Base-by-base conservation (phyloP, 176 grass and related monocot genomes). In the Coix lacrymajobi region DNA sequence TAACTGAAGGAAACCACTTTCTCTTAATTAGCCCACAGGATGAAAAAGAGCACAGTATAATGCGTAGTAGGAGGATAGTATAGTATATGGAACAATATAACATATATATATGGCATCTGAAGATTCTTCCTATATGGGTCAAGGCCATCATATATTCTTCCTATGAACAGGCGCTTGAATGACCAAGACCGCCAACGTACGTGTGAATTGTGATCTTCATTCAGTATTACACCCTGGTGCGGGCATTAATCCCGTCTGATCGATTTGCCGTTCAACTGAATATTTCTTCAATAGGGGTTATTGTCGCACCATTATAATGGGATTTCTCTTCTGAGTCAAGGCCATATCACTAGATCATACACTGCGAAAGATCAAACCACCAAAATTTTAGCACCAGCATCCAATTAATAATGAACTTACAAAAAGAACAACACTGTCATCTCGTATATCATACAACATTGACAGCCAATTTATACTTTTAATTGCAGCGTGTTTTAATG, bases 91-190 rank as follows among this genome's bases (percentile, higher is more conserved):
- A 58, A 78, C 45, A 79, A 65, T 30, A 57, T 6, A 71, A n/a
- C n/a, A n/a, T n/a, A 71, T 24, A 69, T 81, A 76, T 85, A 22
- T 37, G 56, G 28, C 26, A 76, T 71, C 26, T 19, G 51, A 80
- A 51, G 22, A 69, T 56, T n/a, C n/a, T n/a, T n/a, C n/a, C n/a
- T 38, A 81, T 32, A 63, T 33, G 37, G 67, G 51, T 40, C 11
- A 15, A 84, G 40, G 66, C 74, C n/a, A n/a, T n/a, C n/a, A n/a
- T n/a, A n/a, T 82, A 48, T n/a, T 56, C 22, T 36, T 68, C 68
- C 24, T 79, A 79, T 74, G 19, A 74, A 69, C 74, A 79, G 60
- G 61, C 33, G 38, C 39, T 38, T 70, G 14, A 43, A 80, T 70
- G 14, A 43, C 74, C 58, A 41, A 73, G 32, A 3, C 24, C 7